A percentile compares a stretch with the other conserved stretches of the same genome.
These are phyloP conservation scores for Apiospora rasikravindrae DNA, from an alignment of 2,329 filamentous ascomycete species.

Conservation along the genomic window DNA sequence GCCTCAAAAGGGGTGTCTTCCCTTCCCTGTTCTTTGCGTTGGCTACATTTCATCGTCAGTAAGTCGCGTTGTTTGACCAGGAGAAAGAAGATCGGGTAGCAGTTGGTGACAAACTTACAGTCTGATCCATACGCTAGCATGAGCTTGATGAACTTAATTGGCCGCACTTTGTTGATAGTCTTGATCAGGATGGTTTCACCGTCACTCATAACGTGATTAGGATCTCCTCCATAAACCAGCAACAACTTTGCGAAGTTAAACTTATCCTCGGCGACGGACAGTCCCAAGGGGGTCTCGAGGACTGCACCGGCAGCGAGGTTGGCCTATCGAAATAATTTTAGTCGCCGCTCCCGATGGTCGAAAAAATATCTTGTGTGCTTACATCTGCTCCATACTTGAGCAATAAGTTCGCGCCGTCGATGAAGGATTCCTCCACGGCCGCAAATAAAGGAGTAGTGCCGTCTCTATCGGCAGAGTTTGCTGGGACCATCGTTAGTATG, in stretches of 20 bases:
- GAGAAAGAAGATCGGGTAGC: background rate
- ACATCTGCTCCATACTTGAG: constrained; percentile 64
- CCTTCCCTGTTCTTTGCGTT: constrained; percentile 66
- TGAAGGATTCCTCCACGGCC: constrained; percentile 57
- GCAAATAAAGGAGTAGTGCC: constrained; percentile 57
- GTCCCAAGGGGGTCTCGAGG: constrained; percentile 59
- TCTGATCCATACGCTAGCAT: constrained; percentile 65
- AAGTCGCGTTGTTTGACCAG: background rate
- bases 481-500: background rate
- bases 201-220: constrained; percentile 56
- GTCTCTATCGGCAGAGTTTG: constrained; percentile 56
- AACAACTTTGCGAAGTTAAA: constrained; percentile 63
- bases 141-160: constrained; percentile 60
- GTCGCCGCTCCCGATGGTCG: background rate
- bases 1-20: constrained; percentile 69
- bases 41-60: constrained; percentile 33
- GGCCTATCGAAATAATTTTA: constrained; percentile 44
- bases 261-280: constrained; percentile 57
- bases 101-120: background rate
- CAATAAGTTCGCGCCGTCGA: constrained; percentile 62
- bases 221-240: constrained; percentile 65
- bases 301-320: constrained; percentile 57
- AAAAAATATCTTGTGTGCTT: background rate
- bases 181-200: constrained; percentile 67
- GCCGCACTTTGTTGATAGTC: constrained; percentile 63